Conservation (phyloP, 257 asterid genomes). For the Osmanthus fragrans region DNA sequence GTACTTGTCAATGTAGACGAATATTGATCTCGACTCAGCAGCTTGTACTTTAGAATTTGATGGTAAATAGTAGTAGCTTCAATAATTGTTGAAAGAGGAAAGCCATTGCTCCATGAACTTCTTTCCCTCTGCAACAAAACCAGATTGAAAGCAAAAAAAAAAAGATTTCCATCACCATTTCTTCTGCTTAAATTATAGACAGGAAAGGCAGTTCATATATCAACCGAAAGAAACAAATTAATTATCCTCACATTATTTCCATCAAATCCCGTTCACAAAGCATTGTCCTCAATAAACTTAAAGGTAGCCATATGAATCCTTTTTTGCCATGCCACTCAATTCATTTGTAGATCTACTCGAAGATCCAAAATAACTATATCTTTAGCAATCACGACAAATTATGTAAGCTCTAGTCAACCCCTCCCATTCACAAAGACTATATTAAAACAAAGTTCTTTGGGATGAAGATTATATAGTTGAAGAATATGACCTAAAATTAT, state of each 20-base stretch:
- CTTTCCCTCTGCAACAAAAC: constrained; percentile 56
- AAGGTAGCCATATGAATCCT: too few species aligned
- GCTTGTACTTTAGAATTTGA: not conserved
- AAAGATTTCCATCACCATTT: constrained; percentile 9
- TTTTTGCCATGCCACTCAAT: too few species aligned
- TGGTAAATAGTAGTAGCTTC: constrained; percentile 35
- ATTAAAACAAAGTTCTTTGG: not conserved
- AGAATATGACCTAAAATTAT: not conserved
- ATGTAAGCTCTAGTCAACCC: not conserved
- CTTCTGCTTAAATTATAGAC: too few species aligned
- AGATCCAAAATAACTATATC: too few species aligned
- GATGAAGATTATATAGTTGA: not conserved
- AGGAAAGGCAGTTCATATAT: too few species aligned
- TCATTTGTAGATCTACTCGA: too few species aligned
- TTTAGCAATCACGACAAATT: not conserved
- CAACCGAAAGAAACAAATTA: too few species aligned
- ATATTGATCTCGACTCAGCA: not conserved
- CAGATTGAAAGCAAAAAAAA: not conserved
- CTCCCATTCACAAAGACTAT: not conserved
- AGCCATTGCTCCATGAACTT: constrained; percentile 81
- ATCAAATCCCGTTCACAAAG: too few species aligned
- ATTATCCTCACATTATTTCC: too few species aligned
- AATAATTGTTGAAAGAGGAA: constrained; percentile 67
- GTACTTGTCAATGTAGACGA: not conserved
- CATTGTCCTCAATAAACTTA: too few species aligned